Evolutionary conservation across 2,329 filamentous ascomycete genomes (phyloP), one percentile per base, ranked within the genome.

Genomic region (Aulographum hederae): DNA sequence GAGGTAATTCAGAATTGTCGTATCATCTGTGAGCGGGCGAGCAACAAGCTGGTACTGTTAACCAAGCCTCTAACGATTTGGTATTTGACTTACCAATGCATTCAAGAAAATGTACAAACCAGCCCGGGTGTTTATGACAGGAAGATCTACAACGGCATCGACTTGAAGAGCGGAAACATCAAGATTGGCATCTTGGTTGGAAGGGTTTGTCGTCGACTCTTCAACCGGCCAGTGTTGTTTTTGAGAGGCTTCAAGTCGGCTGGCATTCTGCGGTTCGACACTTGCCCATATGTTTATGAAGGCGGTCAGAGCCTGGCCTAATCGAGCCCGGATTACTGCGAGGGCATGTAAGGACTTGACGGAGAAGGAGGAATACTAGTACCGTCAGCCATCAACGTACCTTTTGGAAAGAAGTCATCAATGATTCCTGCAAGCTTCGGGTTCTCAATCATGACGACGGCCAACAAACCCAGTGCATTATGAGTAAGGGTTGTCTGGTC

Each of bases 21-120:
- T 61, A 44, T 95, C 85, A 44, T 95, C 85, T 18, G 92, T 69
- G 15, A 92, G 57, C 0, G 86, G 85, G 19, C 82, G 70, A 19
- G 75, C 81, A 38, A 79, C 71, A 33, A 93, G 72, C 79, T 89
- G 41, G n/a, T 23, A 32, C 33, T 23, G 18, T 10, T 25, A 25
- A 25, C 10, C 21, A 10, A 10, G 21, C 21, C 13, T n/a, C n/a
- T n/a, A n/a, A 13, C 13, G 13, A 10, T 25, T 25, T 13, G 21
- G 21, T 14, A 35, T 12, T 13, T 20, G 15, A 48, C 70, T 41
- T 58, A 89, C 78, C 48, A 78, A 66, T 34, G 82, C 73, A 47
- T 84, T 89, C 6, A 94, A 58, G 48, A 86, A 89, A 5, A 92
- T 64, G 46, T 89, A 93, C 34, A 93, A 61, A 4, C 79, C 84